A percentile compares a stretch with the other conserved stretches of the same genome.
phyloP scores from a whole-genome alignment of 2,329 filamentous ascomycete genomes.

The Colletotrichum tabaci region DNA sequence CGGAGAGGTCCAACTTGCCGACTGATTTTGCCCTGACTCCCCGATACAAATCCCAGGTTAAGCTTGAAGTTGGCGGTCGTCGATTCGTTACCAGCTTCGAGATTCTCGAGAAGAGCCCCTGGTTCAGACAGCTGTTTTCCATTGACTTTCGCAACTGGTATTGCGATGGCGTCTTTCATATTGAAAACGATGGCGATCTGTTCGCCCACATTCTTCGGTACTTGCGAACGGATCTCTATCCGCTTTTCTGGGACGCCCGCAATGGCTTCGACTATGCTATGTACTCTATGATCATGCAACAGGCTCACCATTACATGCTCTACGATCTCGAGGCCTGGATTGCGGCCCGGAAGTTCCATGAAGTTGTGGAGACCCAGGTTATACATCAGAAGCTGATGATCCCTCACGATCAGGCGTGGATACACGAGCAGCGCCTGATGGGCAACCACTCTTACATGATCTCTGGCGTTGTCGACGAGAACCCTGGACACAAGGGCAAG shows the following conservation, averaged over 20 bases:
- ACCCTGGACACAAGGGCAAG: not conserved
- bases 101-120: conserved; percentile 35
- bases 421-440: not conserved
- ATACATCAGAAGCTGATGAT: conserved; percentile 23
- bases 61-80: conserved; percentile 43
- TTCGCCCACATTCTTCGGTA: conserved; percentile 55
- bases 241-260: conserved; percentile 51
- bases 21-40: conserved; percentile 19
- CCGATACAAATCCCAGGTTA: conserved; percentile 17
- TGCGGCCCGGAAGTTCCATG: conserved; percentile 40
- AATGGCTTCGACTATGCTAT: conserved; percentile 52
- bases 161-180: conserved; percentile 41
- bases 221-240: conserved; percentile 51
- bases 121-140: conserved; percentile 31
- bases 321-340: conserved; percentile 48
- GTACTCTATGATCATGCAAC: conserved; percentile 52
- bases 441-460: conserved; percentile 21
- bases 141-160: conserved; percentile 33
- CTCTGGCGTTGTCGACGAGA: conserved; percentile 7
- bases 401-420: conserved; percentile 15
- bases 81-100: conserved; percentile 40
- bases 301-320: conserved; percentile 53
- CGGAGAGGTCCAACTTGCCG: not conserved
- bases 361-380: conserved; percentile 41
- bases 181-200: conserved; percentile 54